These are phyloP conservation scores for Epipyxis sp. DNA, from an alignment of 108 stramenopile species.

Conservation along the genomic window DNA sequence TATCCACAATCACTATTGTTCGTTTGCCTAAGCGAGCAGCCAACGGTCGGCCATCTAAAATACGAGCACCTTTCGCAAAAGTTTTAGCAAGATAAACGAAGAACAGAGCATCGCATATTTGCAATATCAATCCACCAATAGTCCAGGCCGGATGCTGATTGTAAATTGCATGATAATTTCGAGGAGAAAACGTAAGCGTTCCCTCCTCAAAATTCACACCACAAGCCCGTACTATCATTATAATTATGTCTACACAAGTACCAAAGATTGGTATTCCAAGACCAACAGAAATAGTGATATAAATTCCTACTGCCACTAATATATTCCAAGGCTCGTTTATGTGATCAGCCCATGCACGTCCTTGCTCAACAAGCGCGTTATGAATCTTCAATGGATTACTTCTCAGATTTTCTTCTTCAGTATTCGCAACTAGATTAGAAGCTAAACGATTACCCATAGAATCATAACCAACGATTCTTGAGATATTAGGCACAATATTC, in stretches of 20 bases:
- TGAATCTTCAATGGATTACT: neutral
- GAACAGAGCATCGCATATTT: constrained; percentile 62
- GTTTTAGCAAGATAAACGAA: constrained; percentile 74
- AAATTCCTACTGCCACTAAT: constrained; percentile 27
- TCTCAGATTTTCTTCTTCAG: neutral
- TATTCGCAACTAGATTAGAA: too few relatives aligned
- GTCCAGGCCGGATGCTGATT: neutral
- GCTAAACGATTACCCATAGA: neutral
- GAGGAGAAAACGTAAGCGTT: constrained; percentile 7
- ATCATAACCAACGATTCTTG: constrained; percentile 18
- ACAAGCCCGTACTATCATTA: constrained; percentile 2
- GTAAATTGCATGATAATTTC: neutral
- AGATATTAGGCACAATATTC: constrained; percentile 3
- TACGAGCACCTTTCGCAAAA: constrained; percentile 59
- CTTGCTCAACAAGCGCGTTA: constrained; percentile 22
- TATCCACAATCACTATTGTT: constrained; percentile 74
- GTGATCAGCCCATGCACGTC: constrained; percentile 30
- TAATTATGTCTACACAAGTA: neutral
- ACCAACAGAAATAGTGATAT: constrained; percentile 32
- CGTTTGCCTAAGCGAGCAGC: constrained; percentile 70
- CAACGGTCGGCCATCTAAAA: constrained; percentile 62
- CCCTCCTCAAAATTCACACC: constrained; percentile 23
- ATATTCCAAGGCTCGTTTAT: constrained; percentile 38
- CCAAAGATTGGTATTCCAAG: constrained; percentile 26
- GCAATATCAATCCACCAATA: constrained; percentile 34